Conservation (phyloP, 345 rosid genomes). For the Eucalyptus viminalis region DNA sequence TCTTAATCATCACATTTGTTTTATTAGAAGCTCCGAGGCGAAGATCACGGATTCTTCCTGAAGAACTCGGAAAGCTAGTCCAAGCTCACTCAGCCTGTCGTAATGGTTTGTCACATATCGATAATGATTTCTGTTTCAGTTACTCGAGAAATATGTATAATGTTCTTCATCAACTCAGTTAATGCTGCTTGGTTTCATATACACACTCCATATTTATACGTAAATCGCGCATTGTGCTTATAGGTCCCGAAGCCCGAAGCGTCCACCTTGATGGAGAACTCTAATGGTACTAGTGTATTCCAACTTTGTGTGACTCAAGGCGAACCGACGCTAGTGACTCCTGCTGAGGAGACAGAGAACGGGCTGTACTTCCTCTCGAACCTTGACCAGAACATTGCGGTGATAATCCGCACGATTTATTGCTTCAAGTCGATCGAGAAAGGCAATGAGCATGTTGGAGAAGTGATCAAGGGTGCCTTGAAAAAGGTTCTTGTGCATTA, state of each 20-base stretch:
- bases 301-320: slow-evolving; percentile 43
- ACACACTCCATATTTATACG: not conserved
- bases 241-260: slow-evolving; percentile 40
- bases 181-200: not conserved
- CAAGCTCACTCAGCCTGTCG: not conserved
- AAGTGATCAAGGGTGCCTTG: slow-evolving; percentile 61
- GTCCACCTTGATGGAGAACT: slow-evolving; percentile 29
- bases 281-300: slow-evolving; percentile 11
- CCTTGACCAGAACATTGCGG: slow-evolving; percentile 86
- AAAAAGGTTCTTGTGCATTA: slow-evolving; percentile 67
- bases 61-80: not conserved
- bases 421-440: slow-evolving; percentile 59
- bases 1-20: not conserved
- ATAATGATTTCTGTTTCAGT: not conserved
- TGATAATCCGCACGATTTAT: slow-evolving; percentile 68
- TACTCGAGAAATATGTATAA: not conserved
- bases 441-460: slow-evolving; percentile 46
- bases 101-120: not conserved
- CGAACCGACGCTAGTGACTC: slow-evolving; percentile 45
- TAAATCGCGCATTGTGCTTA: not conserved
- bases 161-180: not conserved
- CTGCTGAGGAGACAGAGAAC: slow-evolving; percentile 58
- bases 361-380: slow-evolving; percentile 83
- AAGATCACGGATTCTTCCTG: not conserved
- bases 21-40: not conserved